Evolutionary conservation across 768 basidiomycete species (phyloP).

Genomic region (Lactifluus rugatus): DNA sequence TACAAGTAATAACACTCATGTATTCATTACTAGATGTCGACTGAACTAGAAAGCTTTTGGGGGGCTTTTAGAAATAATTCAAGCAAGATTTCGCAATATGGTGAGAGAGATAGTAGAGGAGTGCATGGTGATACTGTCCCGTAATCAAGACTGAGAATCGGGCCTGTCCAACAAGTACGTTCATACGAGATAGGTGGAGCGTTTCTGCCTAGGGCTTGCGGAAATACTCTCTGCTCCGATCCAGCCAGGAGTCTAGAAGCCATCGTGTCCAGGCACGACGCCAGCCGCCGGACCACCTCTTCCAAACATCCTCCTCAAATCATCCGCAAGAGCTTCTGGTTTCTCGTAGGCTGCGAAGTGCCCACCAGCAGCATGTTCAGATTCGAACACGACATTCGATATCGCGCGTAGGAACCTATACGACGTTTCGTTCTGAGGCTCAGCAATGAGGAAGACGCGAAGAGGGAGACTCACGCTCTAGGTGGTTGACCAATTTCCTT

Average conservation of each 20-base stretch:
- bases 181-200: no score
- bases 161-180: no score
- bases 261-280: constrained; percentile 31
- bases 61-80: no score
- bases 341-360: constrained; percentile 50
- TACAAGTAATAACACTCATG: no score
- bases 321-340: constrained; percentile 38
- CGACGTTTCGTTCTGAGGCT: not conserved
- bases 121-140: no score
- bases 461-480: constrained; percentile 28
- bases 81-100: no score
- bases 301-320: constrained; percentile 49
- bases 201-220: no score
- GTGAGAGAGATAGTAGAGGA: no score
- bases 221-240: not conserved
- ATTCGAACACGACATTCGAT: constrained; percentile 38
- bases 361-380: constrained; percentile 41
- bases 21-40: no score
- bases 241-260: no score
- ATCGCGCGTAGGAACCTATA: constrained; percentile 20
- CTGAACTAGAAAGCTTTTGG: no score
- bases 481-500: constrained; percentile 34
- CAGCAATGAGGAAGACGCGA: not conserved
- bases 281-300: constrained; percentile 40
- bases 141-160: no score